Conservation (phyloP, 345 rosid species). For the Tarenaya hassleriana region DNA sequence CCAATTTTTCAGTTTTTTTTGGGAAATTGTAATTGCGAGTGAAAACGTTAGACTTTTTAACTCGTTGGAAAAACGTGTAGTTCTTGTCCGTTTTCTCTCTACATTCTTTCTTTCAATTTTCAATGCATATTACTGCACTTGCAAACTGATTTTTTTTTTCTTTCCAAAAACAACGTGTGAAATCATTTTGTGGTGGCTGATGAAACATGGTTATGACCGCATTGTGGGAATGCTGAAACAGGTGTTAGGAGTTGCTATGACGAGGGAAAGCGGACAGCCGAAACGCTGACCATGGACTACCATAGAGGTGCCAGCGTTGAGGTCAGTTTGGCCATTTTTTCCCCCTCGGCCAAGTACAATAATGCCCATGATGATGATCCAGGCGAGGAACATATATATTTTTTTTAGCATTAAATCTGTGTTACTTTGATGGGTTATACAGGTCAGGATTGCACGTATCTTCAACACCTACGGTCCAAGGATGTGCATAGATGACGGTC, state of each 20-base stretch:
- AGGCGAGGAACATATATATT: no score
- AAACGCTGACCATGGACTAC: conserved; percentile 78
- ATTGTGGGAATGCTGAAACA: conserved; percentile 18
- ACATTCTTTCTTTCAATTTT: no score
- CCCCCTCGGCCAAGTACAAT: no score
- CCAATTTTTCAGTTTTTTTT: no score
- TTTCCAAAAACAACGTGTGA: no score
- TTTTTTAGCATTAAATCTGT: not conserved
- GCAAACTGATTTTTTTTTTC: no score
- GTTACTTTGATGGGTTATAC: conserved; percentile 6
- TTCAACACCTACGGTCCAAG: conserved; percentile 85
- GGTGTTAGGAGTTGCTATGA: conserved; percentile 86
- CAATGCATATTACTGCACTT: no score
- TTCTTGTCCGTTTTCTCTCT: no score
- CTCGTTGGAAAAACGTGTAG: no score
- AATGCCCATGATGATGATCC: no score
- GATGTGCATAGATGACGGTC: conserved; percentile 87
- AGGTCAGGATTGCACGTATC: conserved; percentile 82
- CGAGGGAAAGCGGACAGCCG: conserved; percentile 84
- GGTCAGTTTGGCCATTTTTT: conserved; percentile 29
- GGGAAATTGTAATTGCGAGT: no score
- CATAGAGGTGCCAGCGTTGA: conserved; percentile 67
- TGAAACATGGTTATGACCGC: conserved; percentile 6
- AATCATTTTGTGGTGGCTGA: conserved; percentile 11
- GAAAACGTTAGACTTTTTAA: no score